These are phyloP conservation scores for Pistacia atlantica DNA, from an alignment of 345 rosid species.

Conservation along the genomic window DNA sequence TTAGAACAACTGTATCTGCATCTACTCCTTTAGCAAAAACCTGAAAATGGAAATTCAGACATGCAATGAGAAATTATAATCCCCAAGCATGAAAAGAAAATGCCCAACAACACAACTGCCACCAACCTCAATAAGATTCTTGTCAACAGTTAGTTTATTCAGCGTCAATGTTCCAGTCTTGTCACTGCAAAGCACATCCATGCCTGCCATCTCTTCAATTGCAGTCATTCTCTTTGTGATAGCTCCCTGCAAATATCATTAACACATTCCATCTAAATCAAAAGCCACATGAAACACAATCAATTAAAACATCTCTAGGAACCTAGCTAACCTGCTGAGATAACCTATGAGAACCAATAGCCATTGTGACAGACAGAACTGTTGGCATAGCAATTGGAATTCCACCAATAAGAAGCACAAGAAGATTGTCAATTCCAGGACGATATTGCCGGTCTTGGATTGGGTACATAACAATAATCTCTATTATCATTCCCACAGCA, in stretches of 20 bases:
- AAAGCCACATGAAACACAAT: conserved; percentile 11
- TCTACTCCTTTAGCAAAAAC: conserved; percentile 92
- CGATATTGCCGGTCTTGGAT: conserved; percentile 91
- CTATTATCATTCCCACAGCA: conserved; percentile 90
- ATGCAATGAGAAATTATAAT: conserved; percentile 25
- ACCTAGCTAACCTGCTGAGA: conserved; percentile 80
- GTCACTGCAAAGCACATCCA: conserved; percentile 99
- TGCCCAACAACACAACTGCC: conserved; percentile 6
- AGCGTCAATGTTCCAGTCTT: conserved; percentile 97
- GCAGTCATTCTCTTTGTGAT: conserved; percentile 99
- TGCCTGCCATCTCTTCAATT: conserved; percentile 99
- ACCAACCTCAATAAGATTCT: conserved; percentile 91
- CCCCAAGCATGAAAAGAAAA: neutral
- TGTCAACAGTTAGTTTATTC: conserved; percentile 95
- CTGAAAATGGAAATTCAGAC: conserved; percentile 38
- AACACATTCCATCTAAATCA: conserved; percentile 16
- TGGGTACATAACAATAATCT: conserved; percentile 94
- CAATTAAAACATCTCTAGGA: conserved; percentile 10
- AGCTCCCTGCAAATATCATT: conserved; percentile 69
- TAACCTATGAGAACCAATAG: conserved; percentile 93
- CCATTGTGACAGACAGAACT: conserved; percentile 97
- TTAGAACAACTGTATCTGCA: conserved; percentile 78
- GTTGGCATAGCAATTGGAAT: conserved; percentile 99
- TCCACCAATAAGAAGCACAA: conserved; percentile 97
- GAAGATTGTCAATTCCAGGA: conserved; percentile 98